Evolutionary conservation across 169 alveolate species (phyloP).

Genomic region (Cryptosporidium ryanae): DNA sequence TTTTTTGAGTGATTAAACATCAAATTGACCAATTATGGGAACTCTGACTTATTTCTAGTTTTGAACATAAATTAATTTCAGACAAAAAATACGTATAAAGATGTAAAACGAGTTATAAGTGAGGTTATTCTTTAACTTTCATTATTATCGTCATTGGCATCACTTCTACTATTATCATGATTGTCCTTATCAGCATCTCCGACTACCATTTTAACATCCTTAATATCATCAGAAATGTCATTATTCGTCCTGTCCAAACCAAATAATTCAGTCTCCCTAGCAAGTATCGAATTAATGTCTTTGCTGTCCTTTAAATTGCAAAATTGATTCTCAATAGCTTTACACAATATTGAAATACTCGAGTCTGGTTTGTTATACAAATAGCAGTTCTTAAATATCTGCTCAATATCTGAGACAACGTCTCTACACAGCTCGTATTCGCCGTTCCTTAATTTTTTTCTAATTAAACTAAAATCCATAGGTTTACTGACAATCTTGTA

Average conservation of each 20-base stretch:
- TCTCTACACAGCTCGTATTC: conserved; percentile 84
- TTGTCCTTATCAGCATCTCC: too few species aligned
- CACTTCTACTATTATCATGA: too few species aligned
- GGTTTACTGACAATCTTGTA: conserved; percentile 89
- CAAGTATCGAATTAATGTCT: conserved; percentile 50
- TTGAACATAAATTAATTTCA: too few species aligned
- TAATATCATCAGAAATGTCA: too few species aligned
- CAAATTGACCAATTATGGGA: too few species aligned
- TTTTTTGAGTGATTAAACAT: background rate
- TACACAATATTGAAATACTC: conserved; percentile 87
- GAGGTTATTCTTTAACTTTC: background rate
- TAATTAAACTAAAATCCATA: conserved; percentile 87
- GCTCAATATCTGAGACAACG: conserved; percentile 86
- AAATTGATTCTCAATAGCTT: conserved; percentile 85
- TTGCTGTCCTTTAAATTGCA: conserved; percentile 74
- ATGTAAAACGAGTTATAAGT: background rate
- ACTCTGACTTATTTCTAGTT: too few species aligned
- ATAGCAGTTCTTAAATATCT: conserved; percentile 86
- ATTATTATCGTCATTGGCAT: too few species aligned
- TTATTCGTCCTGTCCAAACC: background rate
- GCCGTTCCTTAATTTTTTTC: conserved; percentile 83
- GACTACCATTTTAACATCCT: too few species aligned
- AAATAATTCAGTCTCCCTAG: conserved; percentile 22
- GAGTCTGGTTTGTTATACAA: conserved; percentile 87
- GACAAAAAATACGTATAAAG: too few species aligned